Evolutionary conservation across 2,329 filamentous ascomycete genomes (phyloP), one percentile per base, ranked within the genome.

Genomic region (Diaporthe vaccinii): DNA sequence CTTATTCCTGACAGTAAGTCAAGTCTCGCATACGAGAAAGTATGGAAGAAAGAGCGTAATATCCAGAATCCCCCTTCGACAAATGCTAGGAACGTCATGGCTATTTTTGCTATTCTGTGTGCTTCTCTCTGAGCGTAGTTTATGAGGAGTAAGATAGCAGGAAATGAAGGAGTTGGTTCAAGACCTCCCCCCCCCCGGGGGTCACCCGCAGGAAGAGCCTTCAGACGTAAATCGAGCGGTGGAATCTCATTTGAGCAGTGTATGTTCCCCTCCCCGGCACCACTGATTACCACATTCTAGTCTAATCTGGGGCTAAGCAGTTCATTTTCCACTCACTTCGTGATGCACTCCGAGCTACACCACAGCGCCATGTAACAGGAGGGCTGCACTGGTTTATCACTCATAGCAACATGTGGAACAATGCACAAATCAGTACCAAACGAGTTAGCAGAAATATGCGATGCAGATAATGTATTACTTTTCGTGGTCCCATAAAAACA

Each of bases 391-490:
- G 6, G 15, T 6, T 46, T 14, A 25, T 28, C 20, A 10, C 14
- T 2, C n/a, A 36, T n/a, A 41, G n/a, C 34, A 28, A 6, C 14
- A 22, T 2, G 31, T 51, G 9, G 28, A 15, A 41, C 9, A 28
- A 36, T 14, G 36, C 10, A n/a, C 49, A 28, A n/a, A 25, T 14
- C 4, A 55, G 31, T 6, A 14, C 15, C 34, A 12, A 22, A 28
- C 36, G 4, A 8, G 36, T 8, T 1, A 31, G 53, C 10, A 25
- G 15, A 55, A 8, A 4, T n/a, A 31, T 55, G 49, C 15, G n/a
- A 28, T 28, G 31, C 65, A n/a, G n/a, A 39, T 31, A 69, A 14
- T 68, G 46, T 69, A 55, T 69, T 69, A 55, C 31, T 55, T 67
- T 31, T 69, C 34, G 65, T 69, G 15, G n/a, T 41, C 65, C 65